A percentile compares a stretch with the other conserved stretches of the same genome.
Evolutionary conservation across 345 rosid species (phyloP).

Genomic region (Rhodomyrtus tomentosa): DNA sequence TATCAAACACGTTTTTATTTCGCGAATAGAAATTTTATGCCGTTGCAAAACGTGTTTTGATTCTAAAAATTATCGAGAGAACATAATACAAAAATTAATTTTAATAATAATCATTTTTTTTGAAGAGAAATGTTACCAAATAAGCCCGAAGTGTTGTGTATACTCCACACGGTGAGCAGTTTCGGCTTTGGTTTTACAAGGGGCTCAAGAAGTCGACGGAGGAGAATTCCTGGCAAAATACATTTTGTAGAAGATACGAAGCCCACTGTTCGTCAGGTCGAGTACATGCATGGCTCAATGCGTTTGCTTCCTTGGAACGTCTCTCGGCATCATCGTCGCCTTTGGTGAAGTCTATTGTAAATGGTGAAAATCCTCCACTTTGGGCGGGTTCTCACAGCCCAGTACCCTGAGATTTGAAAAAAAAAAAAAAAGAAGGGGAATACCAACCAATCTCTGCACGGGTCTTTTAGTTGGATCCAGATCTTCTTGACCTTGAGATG

Average conservation of each 20-base stretch:
- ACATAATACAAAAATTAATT: too few relatives aligned
- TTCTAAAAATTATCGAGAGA: too few relatives aligned
- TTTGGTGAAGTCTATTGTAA: not conserved
- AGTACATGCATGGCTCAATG: not conserved
- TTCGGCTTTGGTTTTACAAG: not conserved
- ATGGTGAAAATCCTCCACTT: not conserved
- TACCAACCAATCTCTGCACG: not conserved
- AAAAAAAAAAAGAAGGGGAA: not conserved
- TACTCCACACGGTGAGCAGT: too few relatives aligned
- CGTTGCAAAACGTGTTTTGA: too few relatives aligned
- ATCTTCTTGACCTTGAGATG: too few relatives aligned
- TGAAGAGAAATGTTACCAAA: too few relatives aligned
- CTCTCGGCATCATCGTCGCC: not conserved
- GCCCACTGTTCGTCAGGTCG: too few relatives aligned
- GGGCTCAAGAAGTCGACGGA: not conserved
- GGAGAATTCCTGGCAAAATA: not conserved
- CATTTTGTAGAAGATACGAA: not conserved
- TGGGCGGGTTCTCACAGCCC: not conserved
- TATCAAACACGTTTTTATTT: too few relatives aligned
- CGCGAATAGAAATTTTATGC: too few relatives aligned
- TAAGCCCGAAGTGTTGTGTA: not conserved
- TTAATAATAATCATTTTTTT: too few relatives aligned
- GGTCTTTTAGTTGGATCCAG: not conserved
- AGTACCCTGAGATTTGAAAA: not conserved
- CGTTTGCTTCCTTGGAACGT: not conserved